These are phyloP conservation scores for Anisodus tanguticus DNA, from an alignment of 257 asterid genomes.

Conservation along the genomic window DNA sequence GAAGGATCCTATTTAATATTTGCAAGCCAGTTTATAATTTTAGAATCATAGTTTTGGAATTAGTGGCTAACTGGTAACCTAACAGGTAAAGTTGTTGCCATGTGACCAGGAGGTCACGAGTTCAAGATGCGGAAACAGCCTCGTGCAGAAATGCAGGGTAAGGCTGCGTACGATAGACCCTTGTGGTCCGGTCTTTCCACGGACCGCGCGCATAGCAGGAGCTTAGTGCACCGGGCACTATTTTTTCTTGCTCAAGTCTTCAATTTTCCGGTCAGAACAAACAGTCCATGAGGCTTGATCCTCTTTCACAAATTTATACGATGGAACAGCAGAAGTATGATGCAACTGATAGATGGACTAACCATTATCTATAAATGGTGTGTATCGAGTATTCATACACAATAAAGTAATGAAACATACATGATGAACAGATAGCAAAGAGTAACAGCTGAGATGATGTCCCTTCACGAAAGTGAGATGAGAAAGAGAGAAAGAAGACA, in stretches of 20 bases:
- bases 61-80: not conserved
- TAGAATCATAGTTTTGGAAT: not conserved
- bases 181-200: too few species aligned
- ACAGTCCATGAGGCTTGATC: not conserved
- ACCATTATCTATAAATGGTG: not conserved
- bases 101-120: too few species aligned
- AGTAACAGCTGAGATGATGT: not conserved
- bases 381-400: conserved; percentile 19
- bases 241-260: not conserved
- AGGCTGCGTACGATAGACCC: too few species aligned
- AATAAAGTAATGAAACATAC: not conserved
- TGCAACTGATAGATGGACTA: conserved; percentile 1
- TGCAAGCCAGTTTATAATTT: not conserved
- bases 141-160: too few species aligned
- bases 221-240: not conserved
- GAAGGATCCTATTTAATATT: not conserved
- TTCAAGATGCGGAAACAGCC: too few species aligned
- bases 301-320: conserved; percentile 5
- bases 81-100: too few species aligned
- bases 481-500: not conserved
- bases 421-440: conserved; percentile 5
- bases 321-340: conserved; percentile 6
- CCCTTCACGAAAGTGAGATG: conserved; percentile 22
- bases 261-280: conserved; percentile 1
- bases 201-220: too few species aligned